A percentile compares a stretch with the other conserved stretches of the same genome.
These are phyloP conservation scores for Pseudogymnoascus sp. DNA, from an alignment of 2,329 filamentous ascomycete species.

Conservation along the genomic window DNA sequence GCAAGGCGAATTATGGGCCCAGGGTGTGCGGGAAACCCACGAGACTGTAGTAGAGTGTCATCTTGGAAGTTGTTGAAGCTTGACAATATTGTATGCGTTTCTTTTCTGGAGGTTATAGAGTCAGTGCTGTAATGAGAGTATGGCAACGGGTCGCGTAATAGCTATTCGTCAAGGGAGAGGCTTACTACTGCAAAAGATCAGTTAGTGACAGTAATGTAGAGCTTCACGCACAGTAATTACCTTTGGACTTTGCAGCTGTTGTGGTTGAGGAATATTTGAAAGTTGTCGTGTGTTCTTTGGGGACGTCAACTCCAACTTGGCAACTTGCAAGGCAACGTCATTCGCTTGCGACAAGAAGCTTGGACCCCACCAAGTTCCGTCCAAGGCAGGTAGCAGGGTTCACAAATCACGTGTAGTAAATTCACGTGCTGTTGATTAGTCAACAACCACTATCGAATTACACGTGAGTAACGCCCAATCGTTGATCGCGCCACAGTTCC, in stretches of 20 bases:
- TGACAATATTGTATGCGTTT: slow-evolving; percentile 1
- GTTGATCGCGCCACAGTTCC: slow-evolving; percentile 4
- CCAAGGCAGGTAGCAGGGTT: slow-evolving; percentile 20
- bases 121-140: slow-evolving; percentile 5
- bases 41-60: slow-evolving; percentile 46
- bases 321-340: slow-evolving; percentile 8
- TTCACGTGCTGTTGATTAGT: not conserved
- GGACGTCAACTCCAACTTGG: slow-evolving; percentile 3
- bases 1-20: not conserved
- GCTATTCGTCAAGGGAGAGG: not conserved
- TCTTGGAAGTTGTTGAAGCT: slow-evolving; percentile 27
- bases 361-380: slow-evolving; percentile 14
- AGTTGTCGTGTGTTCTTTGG: slow-evolving; percentile 8
- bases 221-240: not conserved
- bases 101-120: slow-evolving; percentile 2
- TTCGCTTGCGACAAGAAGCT: slow-evolving; percentile 6
- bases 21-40: slow-evolving; percentile 29
- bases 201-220: not conserved
- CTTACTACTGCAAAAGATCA: not conserved
- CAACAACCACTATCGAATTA: not conserved
- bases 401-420: not conserved
- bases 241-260: not conserved
- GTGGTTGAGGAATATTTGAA: not conserved
- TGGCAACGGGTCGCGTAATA: not conserved
- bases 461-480: not conserved